Evolutionary conservation across 2,329 filamentous ascomycete genomes (phyloP).

Genomic region (Chaetothyriales sp.): DNA sequence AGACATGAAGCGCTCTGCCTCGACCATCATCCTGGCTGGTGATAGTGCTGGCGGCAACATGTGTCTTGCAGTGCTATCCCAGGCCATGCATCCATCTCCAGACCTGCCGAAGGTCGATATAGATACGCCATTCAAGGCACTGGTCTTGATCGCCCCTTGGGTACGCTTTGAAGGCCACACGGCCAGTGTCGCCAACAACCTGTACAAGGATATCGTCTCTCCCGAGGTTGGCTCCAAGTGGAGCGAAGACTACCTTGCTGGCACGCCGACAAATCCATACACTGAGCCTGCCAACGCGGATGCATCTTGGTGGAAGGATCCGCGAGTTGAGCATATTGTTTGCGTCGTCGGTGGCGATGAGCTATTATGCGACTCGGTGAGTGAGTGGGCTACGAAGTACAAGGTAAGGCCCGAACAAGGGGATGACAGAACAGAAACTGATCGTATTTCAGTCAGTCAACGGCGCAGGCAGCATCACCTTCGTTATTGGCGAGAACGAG

Average conservation of each 20-base stretch:
- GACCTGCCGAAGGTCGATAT: constrained; percentile 19
- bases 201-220: constrained; percentile 12
- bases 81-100: constrained; percentile 39
- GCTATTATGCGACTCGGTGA: constrained; percentile 11
- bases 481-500: constrained; percentile 27
- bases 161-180: constrained; percentile 33
- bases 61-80: constrained; percentile 17
- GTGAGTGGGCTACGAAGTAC: constrained; percentile 13
- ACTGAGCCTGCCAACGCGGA: constrained; percentile 8
- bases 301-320: constrained; percentile 15
- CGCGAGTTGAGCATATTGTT: constrained; percentile 13
- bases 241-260: constrained; percentile 9
- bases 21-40: constrained; percentile 29
- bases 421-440: neutral
- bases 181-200: constrained; percentile 6
- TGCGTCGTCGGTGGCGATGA: constrained; percentile 12
- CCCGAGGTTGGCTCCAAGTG: constrained; percentile 3
- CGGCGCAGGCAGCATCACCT: constrained; percentile 19
- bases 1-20: constrained; percentile 22
- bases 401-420: constrained; percentile 5
- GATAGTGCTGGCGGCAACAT: constrained; percentile 34
- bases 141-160: constrained; percentile 47
- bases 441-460: constrained; percentile 16
- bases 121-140: constrained; percentile 29
- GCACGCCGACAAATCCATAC: constrained; percentile 7